phyloP scores from a whole-genome alignment of 2,329 filamentous ascomycete genomes.

The Teratosphaeria epicoccoides region DNA sequence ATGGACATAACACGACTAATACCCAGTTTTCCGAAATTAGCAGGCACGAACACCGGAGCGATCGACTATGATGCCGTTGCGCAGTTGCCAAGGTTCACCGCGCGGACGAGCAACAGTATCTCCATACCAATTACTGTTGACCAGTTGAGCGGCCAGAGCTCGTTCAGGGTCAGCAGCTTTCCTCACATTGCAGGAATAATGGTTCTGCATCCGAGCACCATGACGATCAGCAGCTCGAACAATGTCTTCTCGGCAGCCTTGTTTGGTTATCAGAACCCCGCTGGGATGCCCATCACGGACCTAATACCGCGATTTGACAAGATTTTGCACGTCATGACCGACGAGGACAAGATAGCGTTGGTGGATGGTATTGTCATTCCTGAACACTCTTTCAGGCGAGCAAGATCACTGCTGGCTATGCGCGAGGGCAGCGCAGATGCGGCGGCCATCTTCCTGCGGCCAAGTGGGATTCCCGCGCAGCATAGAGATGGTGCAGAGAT shows the following conservation, averaged over 20 bases:
- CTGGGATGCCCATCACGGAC: slow-evolving; percentile 67
- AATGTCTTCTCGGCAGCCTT: slow-evolving; percentile 86
- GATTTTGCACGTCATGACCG: slow-evolving; percentile 67
- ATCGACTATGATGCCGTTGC: slow-evolving; percentile 68
- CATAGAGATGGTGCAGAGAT: slow-evolving; percentile 88
- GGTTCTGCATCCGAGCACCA: slow-evolving; percentile 67
- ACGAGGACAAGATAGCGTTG: slow-evolving; percentile 74
- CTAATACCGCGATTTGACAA: slow-evolving; percentile 81
- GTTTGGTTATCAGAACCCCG: slow-evolving; percentile 77
- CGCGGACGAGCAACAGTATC: slow-evolving; percentile 62
- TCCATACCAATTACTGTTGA: slow-evolving; percentile 79
- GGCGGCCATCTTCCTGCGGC: slow-evolving; percentile 65
- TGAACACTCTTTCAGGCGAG: slow-evolving; percentile 88
- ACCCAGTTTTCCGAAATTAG: slow-evolving; percentile 69
- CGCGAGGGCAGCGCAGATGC: slow-evolving; percentile 70
- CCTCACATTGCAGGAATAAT: slow-evolving; percentile 96
- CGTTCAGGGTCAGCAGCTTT: slow-evolving; percentile 82
- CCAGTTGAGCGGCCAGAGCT: slow-evolving; percentile 55
- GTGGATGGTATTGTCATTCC: slow-evolving; percentile 93
- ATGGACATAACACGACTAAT: slow-evolving; percentile 69
- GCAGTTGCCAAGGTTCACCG: slow-evolving; percentile 71
- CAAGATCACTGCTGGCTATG: slow-evolving; percentile 71
- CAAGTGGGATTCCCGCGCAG: slow-evolving; percentile 71
- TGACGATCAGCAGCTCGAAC: slow-evolving; percentile 85
- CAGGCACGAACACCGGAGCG: slow-evolving; percentile 58